Base-by-base conservation (phyloP, 108 stramenopile genomes). In the Pseudonitzschia pungens region DNA sequence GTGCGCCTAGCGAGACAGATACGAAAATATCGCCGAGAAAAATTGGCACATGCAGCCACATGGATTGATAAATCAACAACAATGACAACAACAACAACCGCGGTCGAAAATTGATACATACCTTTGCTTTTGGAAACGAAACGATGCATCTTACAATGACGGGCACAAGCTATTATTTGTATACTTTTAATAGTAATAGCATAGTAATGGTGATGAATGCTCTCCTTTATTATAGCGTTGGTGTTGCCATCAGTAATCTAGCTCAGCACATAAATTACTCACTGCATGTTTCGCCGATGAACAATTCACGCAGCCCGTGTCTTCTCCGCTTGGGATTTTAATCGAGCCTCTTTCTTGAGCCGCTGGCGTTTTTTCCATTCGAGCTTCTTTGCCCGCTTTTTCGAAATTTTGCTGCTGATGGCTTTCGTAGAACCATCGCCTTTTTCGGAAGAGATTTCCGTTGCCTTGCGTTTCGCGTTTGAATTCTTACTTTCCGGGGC, bases 321-420 rank as follows among this genome's bases (percentile, higher is more conserved):
- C 45, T 48, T 48, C 10, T 48, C 45, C 45, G 3, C 45, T 51
- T 67, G 31, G 9, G 28, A n/a, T 67, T 67, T 67, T 2, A 93
- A 53, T 1, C 93, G 84, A n/a, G 77, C 68, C 3, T 57, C 41
- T 74, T 93, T 96, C 41, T 78, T 77, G 48, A 86, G 42, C 44
- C 79, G 73, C 75, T 94, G 93, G 51, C 81, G 78, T 11, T 65
- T 68, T 76, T 92, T 96, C 92, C 92, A 96, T 55, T 83, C 90
- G 41, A 86, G 50, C 68, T 93, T 93, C 55, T 95, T 95, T 12
- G 82, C 85, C 11, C 72, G 53, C 44, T 70, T 66, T 58, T 73
- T 70, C 29, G 84, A 74, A 20, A 48, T 44, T 22, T 22, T 69
- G 41, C 57, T 41, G 36, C 32, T 33, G 31, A 4, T 62, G 9